Evolutionary conservation across 106 monocot genomes (phyloP).

Genomic region (Vanilla planifolia): DNA sequence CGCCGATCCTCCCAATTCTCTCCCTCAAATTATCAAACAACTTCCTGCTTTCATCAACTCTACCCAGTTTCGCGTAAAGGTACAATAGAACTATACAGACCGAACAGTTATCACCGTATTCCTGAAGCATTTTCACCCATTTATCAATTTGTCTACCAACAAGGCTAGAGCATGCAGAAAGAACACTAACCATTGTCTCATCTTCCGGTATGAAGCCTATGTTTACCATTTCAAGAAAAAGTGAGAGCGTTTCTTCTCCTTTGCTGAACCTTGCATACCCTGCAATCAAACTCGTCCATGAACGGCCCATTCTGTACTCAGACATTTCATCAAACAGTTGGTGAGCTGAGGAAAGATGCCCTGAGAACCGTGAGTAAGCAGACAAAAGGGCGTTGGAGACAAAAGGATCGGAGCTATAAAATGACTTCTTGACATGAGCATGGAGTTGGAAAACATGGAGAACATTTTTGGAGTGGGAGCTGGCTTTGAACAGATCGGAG

Average conservation of each 20-base stretch:
- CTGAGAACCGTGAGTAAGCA: conserved; percentile 17
- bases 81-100: conserved; percentile 21
- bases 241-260: not conserved
- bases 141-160: conserved; percentile 9
- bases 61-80: conserved; percentile 27
- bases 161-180: conserved; percentile 23
- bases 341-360: conserved; percentile 1
- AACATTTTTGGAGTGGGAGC: conserved; percentile 5
- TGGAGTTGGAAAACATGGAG: conserved; percentile 15
- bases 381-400: conserved; percentile 21
- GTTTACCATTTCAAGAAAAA: conserved; percentile 26
- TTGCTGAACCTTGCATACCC: conserved; percentile 7
- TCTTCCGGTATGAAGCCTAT: conserved; percentile 13
- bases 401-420: conserved; percentile 9
- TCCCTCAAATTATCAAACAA: conserved; percentile 42
- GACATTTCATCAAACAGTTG: conserved; percentile 22
- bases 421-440: conserved; percentile 16
- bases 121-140: conserved; percentile 9
- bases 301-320: conserved; percentile 9
- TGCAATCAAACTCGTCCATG: conserved; percentile 22
- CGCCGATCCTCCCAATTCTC: conserved; percentile 25
- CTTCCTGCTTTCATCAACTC: conserved; percentile 20
- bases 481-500: conserved; percentile 39
- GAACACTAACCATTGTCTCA: conserved; percentile 5
- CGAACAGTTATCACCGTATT: not conserved